Conservation (phyloP, 495 filamentous ascomycete genomes). For the Elaphomyces granulatus region DNA sequence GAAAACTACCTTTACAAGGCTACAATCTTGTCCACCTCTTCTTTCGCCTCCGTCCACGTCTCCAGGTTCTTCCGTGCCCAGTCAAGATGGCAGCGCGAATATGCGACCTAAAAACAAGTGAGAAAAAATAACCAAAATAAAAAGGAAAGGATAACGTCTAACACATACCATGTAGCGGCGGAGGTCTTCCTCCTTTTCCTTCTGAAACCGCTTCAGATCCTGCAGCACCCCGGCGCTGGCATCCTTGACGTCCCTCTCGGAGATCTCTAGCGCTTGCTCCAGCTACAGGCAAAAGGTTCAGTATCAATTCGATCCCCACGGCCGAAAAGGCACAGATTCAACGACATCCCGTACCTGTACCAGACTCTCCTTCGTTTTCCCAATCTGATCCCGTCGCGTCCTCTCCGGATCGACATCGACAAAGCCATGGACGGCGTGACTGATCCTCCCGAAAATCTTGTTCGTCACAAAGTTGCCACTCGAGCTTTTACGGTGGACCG, state of each 20-base stretch:
- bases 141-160: conserved; percentile 1
- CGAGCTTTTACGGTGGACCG: conserved; percentile 50
- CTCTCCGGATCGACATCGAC: conserved; percentile 91
- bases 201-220: conserved; percentile 84
- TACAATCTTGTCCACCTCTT: conserved; percentile 83
- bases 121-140: no score
- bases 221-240: conserved; percentile 73
- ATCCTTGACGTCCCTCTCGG: conserved; percentile 80
- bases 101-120: conserved; percentile 70
- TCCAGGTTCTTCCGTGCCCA: conserved; percentile 98
- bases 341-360: conserved; percentile 34
- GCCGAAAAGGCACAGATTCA: no score
- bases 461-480: conserved; percentile 75
- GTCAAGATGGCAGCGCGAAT: conserved; percentile 86
- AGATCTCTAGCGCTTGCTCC: conserved; percentile 75
- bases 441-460: conserved; percentile 89
- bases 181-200: conserved; percentile 87
- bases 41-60: conserved; percentile 87
- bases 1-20: conserved; percentile 25
- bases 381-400: conserved; percentile 82
- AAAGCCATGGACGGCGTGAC: conserved; percentile 88
- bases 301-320: no score
- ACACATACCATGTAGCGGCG: conserved; percentile 85
- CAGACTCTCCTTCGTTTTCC: conserved; percentile 73
- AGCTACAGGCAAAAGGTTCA: no score